Base-by-base conservation (phyloP, 352 stramenopile species). In the Poterioochromonas sp. region DNA sequence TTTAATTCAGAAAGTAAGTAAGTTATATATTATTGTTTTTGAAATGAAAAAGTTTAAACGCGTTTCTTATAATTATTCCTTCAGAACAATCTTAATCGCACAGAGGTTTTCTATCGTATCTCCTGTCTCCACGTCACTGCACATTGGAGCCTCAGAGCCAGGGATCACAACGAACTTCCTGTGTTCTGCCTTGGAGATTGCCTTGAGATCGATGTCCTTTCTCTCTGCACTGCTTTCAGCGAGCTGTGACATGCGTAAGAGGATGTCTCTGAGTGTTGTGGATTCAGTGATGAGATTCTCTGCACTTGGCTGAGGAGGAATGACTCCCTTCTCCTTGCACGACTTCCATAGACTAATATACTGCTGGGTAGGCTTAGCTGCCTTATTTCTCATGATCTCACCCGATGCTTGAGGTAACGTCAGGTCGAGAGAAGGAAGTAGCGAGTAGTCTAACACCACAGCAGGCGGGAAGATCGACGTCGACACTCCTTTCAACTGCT, bases 131-230 rank as follows among this genome's bases (percentile, higher is more conserved):
- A 29, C 26, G 18, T 47, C 8, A 12, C 15, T 22, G 62, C 34
- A 41, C 1, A 22, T 32, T 47, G 62, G 62, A 12, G 62, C 26
- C 41, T 71, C 62, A n/a, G 5, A 32, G 62, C 29, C 62, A 8
- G 62, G 62, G 15, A 71, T 47, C 3, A 71, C 5, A n/a, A 71
- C 15, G 62, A 71, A 71, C 32, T 71, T 71, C 18, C 62, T 41
- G 12, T 47, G 12, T 29, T 8, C 34, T 29, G 41, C 8, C 1
- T 43, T 26, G 11, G 62, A 71, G 26, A 71, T 71, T 26, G 62
- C 39, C 11, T 29, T 40, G 8, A 29, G 2, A 32, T 71, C 62
- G 34, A 44, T 29, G 5, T 12, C 26, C 1, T 29, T 29, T 29
- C 41, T 41, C 15, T 12, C 18, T 8, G 8, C 34, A 1, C 1